A percentile compares a stretch with the other conserved stretches of the same genome.
Evolutionary conservation across 495 filamentous ascomycete genomes (phyloP).

Genomic region (Penicillium turbatum): DNA sequence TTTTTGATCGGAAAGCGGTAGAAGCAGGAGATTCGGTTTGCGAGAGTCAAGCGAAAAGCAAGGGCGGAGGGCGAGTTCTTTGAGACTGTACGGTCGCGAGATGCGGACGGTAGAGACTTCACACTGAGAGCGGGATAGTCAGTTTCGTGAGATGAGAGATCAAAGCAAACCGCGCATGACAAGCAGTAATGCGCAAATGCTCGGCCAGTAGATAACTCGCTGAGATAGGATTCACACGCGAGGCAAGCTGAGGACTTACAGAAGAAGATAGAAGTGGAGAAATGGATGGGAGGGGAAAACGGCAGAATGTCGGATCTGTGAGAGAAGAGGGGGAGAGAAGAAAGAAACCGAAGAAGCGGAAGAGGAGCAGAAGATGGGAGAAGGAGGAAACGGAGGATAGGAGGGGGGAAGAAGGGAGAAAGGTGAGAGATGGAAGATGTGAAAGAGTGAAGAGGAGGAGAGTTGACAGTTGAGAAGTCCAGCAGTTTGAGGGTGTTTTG

Average conservation of each 20-base stretch:
- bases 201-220: not conserved
- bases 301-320: slow-evolving; percentile 17
- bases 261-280: slow-evolving; percentile 30
- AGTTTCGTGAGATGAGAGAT: not conserved
- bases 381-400: slow-evolving; percentile 15
- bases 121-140: not conserved
- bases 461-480: slow-evolving; percentile 16
- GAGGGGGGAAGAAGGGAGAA: slow-evolving; percentile 24
- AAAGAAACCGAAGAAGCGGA: slow-evolving; percentile 15
- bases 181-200: not conserved
- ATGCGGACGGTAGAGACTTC: slow-evolving; percentile 9
- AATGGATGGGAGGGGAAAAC: slow-evolving; percentile 25
- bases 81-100: slow-evolving; percentile 5
- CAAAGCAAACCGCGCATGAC: not conserved
- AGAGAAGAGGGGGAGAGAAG: slow-evolving; percentile 19
- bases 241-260: slow-evolving; percentile 18
- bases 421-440: slow-evolving; percentile 22
- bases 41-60: slow-evolving; percentile 6
- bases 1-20: slow-evolving; percentile 18
- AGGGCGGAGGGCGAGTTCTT: slow-evolving; percentile 16
- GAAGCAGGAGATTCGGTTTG: slow-evolving; percentile 3
- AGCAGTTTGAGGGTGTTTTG: slow-evolving; percentile 13
- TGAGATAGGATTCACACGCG: not conserved
- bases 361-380: slow-evolving; percentile 5
- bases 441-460: slow-evolving; percentile 29